Conservation (phyloP, 2,329 filamentous ascomycete genomes). For the Thyridium curvatum region DNA sequence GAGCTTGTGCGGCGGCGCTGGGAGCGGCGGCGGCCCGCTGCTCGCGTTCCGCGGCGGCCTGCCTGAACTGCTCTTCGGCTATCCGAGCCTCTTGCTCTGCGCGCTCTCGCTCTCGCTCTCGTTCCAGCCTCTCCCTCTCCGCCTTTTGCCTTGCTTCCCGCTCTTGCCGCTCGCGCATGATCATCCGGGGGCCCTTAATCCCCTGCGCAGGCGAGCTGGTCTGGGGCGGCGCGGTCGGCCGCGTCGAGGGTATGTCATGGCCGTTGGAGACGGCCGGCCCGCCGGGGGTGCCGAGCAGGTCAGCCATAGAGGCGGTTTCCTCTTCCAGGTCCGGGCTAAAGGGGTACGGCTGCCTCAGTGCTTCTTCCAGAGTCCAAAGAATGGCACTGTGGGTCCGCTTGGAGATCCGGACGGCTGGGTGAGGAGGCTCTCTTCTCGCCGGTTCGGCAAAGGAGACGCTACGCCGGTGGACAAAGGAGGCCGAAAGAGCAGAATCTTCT, state of each 20-base stretch:
- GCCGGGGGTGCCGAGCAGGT: conserved; percentile 57
- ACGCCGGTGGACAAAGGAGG: conserved; percentile 19
- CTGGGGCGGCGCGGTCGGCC: conserved; percentile 43
- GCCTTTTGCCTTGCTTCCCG: conserved; percentile 67
- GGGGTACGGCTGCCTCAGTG: conserved; percentile 70
- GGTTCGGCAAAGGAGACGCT: conserved; percentile 19
- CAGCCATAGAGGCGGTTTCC: conserved; percentile 89
- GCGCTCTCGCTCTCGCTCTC: conserved; percentile 52
- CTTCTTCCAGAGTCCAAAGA: conserved; percentile 87
- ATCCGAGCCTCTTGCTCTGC: conserved; percentile 50
- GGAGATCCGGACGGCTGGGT: conserved; percentile 61
- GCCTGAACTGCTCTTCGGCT: conserved; percentile 48
- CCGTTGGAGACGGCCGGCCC: conserved; percentile 49
- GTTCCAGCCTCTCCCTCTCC: conserved; percentile 57
- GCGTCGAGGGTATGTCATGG: conserved; percentile 38
- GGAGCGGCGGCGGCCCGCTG: background rate
- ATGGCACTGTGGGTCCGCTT: conserved; percentile 83
- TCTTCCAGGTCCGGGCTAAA: conserved; percentile 83
- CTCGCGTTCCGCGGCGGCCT: conserved; percentile 27
- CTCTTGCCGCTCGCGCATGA: conserved; percentile 81
- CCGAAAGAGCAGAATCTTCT: conserved; percentile 24
- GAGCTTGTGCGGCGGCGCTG: no score
- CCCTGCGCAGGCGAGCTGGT: conserved; percentile 51
- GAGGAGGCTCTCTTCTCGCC: conserved; percentile 27
- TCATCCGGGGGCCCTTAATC: conserved; percentile 79